Percentiles rank a stretch among this genome's conserved stretches.
Evolutionary conservation across 768 basidiomycete genomes (phyloP).

Genomic region (Naganishia antarctica): DNA sequence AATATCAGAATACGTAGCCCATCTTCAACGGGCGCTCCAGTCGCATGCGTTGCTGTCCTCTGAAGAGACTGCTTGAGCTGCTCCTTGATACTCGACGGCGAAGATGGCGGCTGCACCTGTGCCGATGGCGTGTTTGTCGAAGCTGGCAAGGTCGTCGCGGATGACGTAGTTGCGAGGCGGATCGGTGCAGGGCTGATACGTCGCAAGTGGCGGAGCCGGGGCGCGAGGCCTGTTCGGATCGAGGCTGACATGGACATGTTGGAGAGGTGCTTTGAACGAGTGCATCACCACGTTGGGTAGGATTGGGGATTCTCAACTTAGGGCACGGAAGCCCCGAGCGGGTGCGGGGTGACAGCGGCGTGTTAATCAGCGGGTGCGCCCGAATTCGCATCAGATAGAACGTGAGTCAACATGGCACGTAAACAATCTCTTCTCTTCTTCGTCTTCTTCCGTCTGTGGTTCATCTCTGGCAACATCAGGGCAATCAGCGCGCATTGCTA

Average conservation of each 20-base stretch:
- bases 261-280: too few relatives aligned
- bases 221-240: neutral
- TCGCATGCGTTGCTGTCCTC: neutral
- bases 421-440: too few relatives aligned
- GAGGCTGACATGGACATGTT: neutral
- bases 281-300: too few relatives aligned
- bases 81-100: slow-evolving; percentile 1
- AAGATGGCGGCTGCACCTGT: neutral
- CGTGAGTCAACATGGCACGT: slow-evolving; percentile 1
- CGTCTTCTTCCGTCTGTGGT: too few relatives aligned
- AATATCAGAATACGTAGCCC: slow-evolving; percentile 49
- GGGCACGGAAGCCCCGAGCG: too few relatives aligned
- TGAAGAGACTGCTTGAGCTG: neutral
- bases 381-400: neutral
- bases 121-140: neutral
- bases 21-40: slow-evolving; percentile 8
- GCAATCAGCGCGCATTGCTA: too few relatives aligned
- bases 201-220: neutral
- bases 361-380: slow-evolving; percentile 6
- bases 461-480: too few relatives aligned
- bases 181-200: neutral
- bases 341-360: too few relatives aligned
- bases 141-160: neutral
- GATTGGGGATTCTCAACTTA: too few relatives aligned
- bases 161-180: neutral